These are phyloP conservation scores for Hortiboletus flavorubellus DNA, from an alignment of 768 basidiomycete genomes.

Conservation along the genomic window DNA sequence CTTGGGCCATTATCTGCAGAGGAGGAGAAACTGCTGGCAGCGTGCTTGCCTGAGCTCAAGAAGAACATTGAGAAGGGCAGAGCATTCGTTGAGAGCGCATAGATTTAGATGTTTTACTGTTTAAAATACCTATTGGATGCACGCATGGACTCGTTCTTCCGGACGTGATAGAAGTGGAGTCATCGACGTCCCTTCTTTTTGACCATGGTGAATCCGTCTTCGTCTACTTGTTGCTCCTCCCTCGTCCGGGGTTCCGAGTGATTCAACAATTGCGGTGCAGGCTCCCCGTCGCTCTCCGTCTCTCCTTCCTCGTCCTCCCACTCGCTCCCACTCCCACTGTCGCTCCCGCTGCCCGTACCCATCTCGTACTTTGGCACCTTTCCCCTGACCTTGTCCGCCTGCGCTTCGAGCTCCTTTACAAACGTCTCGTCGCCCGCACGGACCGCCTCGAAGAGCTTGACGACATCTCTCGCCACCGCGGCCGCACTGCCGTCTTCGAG, in stretches of 20 bases:
- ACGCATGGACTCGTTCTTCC: neutral
- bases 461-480: conserved; percentile 67
- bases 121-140: conserved; percentile 24
- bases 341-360: conserved; percentile 31
- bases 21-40: conserved; percentile 85
- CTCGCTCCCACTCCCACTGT: conserved; percentile 45
- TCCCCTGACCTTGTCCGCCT: conserved; percentile 55
- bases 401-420: conserved; percentile 59
- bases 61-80: conserved; percentile 98
- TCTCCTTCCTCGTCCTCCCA: conserved; percentile 38
- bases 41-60: conserved; percentile 88
- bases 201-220: conserved; percentile 90
- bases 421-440: conserved; percentile 42
- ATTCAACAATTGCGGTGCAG: conserved; percentile 56
- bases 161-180: conserved; percentile 1
- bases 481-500: conserved; percentile 86
- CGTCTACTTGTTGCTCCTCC: conserved; percentile 74
- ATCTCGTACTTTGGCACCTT: conserved; percentile 52
- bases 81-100: conserved; percentile 56
- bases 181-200: conserved; percentile 50
- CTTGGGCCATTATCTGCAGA: conserved; percentile 74
- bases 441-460: conserved; percentile 62
- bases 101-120: conserved; percentile 19
- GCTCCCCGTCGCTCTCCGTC: conserved; percentile 43
- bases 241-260: conserved; percentile 29